Percentiles rank a stretch among this genome's conserved stretches.
Evolutionary conservation across 2,329 filamentous ascomycete species (phyloP).

Genomic region (Sclerotinia subarctica): DNA sequence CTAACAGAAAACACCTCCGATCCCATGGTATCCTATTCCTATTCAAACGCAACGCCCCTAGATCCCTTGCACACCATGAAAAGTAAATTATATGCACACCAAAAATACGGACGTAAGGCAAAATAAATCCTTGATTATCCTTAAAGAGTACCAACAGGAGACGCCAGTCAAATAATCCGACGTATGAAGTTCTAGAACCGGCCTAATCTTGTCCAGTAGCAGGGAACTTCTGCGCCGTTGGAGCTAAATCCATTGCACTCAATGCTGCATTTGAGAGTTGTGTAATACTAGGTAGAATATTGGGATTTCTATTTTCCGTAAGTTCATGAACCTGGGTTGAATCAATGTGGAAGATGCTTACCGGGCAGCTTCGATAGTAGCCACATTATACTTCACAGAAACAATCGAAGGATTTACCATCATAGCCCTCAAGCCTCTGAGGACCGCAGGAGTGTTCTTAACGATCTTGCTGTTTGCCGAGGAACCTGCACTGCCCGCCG

Average conservation of each 20-base stretch:
- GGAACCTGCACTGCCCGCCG: conserved; percentile 28
- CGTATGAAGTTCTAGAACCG: neutral
- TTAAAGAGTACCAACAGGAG: neutral
- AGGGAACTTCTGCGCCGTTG: conserved; percentile 26
- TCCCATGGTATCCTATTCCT: neutral
- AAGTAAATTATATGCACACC: neutral
- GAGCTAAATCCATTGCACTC: conserved; percentile 22
- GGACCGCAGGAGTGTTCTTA: conserved; percentile 31
- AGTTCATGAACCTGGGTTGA: neutral
- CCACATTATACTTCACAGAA: conserved; percentile 9
- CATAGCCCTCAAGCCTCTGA: conserved; percentile 29
- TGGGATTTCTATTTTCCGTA: conserved; percentile 27
- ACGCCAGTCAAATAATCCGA: neutral
- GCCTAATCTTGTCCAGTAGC: conserved; percentile 24
- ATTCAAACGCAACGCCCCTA: neutral
- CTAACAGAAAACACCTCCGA: no score
- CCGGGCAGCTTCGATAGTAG: conserved; percentile 21
- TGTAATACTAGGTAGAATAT: conserved; percentile 35
- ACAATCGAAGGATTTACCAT: conserved; percentile 15
- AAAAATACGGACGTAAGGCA: neutral
- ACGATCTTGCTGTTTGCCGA: conserved; percentile 32
- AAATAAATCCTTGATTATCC: conserved; percentile 1
- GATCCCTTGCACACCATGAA: no score
- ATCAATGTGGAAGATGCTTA: neutral
- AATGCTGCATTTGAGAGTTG: conserved; percentile 32